phyloP scores from a whole-genome alignment of 345 rosid species.

The Populus deltoides region DNA sequence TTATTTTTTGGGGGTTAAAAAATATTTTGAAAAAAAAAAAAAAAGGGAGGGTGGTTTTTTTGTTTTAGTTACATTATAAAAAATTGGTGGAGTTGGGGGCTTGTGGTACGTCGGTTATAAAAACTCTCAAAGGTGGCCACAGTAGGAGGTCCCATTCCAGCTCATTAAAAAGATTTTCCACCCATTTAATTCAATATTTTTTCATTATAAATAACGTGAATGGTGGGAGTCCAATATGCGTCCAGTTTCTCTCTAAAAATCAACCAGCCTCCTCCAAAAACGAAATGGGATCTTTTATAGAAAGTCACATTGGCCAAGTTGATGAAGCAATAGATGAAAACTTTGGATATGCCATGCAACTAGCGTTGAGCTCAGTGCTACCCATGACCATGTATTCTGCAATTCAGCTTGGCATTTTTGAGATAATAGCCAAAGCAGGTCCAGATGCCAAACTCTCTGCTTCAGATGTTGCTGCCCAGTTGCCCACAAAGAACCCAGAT shows the following conservation, averaged over 20 bases:
- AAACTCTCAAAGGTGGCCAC: too few relatives aligned
- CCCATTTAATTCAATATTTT: too few relatives aligned
- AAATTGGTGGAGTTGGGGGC: too few relatives aligned
- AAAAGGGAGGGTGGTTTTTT: too few relatives aligned
- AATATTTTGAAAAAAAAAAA: too few relatives aligned
- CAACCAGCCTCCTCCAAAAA: not conserved
- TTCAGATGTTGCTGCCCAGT: conserved; percentile 35
- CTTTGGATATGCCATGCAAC: conserved; percentile 25
- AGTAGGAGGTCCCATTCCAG: too few relatives aligned
- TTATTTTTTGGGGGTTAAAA: too few relatives aligned
- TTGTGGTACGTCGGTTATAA: too few relatives aligned
- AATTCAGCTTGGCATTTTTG: conserved; percentile 48
- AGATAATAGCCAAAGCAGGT: conserved; percentile 38
- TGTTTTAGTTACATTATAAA: too few relatives aligned
- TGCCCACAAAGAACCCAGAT: conserved; percentile 38
- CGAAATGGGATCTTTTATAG: not conserved
- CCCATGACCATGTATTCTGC: conserved; percentile 54
- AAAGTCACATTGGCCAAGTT: not conserved
- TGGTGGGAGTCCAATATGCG: not conserved
- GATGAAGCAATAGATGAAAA: conserved; percentile 8
- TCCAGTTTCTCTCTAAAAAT: not conserved
- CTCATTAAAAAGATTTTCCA: too few relatives aligned
- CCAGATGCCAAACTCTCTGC: conserved; percentile 42
- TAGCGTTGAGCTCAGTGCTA: conserved; percentile 26
- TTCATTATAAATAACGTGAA: too few relatives aligned